These are phyloP conservation scores for Teratosphaeriaceae sp. DNA, from an alignment of 2,329 filamentous ascomycete species.

Conservation along the genomic window DNA sequence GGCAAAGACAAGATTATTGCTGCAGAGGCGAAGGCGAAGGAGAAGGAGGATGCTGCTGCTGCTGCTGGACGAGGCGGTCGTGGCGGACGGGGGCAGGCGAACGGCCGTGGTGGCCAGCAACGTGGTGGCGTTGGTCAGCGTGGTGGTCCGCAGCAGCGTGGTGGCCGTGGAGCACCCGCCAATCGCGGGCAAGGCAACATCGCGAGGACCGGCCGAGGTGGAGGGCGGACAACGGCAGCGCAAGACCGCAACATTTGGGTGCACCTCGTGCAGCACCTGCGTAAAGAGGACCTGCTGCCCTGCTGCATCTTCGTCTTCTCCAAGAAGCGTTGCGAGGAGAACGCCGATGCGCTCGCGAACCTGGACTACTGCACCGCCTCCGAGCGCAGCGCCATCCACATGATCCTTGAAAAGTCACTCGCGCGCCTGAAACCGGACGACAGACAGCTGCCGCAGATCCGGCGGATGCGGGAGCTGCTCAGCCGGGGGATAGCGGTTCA, in stretches of 20 bases:
- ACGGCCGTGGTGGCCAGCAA: constrained; percentile 47
- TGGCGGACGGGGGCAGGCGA: constrained; percentile 44
- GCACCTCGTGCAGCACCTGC: constrained; percentile 84
- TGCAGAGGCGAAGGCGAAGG: constrained; percentile 38
- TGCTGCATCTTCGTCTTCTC: constrained; percentile 98
- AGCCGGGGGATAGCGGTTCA: constrained; percentile 90
- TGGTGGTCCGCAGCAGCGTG: constrained; percentile 46
- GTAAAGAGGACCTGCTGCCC: constrained; percentile 78
- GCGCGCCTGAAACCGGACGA: constrained; percentile 88
- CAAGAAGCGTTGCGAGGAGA: constrained; percentile 95
- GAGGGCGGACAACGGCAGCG: constrained; percentile 78
- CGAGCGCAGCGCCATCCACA: constrained; percentile 95
- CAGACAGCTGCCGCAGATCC: constrained; percentile 81
- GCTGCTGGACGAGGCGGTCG: constrained; percentile 48
- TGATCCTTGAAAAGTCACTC: constrained; percentile 94
- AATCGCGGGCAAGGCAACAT: constrained; percentile 71
- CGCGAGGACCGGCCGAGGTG: constrained; percentile 76
- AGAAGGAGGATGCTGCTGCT: constrained; percentile 40
- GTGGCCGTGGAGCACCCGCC: constrained; percentile 49
- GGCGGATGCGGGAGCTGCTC: constrained; percentile 77
- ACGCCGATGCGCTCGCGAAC: constrained; percentile 89
- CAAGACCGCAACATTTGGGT: constrained; percentile 98
- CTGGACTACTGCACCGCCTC: constrained; percentile 89
- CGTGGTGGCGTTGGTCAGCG: constrained; percentile 38
- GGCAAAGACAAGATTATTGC: constrained; percentile 71